Conservation (phyloP, 306 rosid genomes). For the Fagus crenata region DNA sequence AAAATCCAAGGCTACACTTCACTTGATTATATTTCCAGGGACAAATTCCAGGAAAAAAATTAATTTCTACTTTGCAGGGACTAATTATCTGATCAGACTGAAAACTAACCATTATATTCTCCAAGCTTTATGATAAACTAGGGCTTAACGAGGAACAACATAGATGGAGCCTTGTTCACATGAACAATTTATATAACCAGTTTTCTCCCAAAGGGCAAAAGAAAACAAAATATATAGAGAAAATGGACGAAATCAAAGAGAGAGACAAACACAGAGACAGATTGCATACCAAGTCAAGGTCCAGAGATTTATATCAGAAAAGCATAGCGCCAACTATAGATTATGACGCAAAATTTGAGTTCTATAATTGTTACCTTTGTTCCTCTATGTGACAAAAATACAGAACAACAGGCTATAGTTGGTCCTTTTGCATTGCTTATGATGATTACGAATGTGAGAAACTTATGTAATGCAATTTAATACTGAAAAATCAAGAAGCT, state of each 20-base stretch:
- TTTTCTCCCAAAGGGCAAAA: background rate
- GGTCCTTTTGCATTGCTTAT: background rate
- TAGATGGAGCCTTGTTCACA: too few relatives aligned
- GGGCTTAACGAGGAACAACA: background rate
- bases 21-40: background rate
- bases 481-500: background rate
- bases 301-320: background rate
- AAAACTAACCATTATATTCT: background rate
- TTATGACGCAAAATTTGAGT: too few relatives aligned
- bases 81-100: background rate
- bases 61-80: background rate
- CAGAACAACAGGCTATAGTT: background rate
- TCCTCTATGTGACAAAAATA: background rate
- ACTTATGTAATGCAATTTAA: background rate
- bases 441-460: background rate
- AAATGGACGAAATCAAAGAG: conserved; percentile 1
- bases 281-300: background rate
- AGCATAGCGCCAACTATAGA: background rate
- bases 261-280: background rate
- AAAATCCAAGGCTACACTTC: conserved; percentile 1
- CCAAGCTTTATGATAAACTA: background rate
- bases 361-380: too few relatives aligned
- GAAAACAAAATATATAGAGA: background rate
- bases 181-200: background rate
- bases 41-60: background rate